Evolutionary conservation across 2,329 filamentous ascomycete species (phyloP), one percentile per base, ranked within the genome.

Genomic region (Hymenoscyphus linearis): DNA sequence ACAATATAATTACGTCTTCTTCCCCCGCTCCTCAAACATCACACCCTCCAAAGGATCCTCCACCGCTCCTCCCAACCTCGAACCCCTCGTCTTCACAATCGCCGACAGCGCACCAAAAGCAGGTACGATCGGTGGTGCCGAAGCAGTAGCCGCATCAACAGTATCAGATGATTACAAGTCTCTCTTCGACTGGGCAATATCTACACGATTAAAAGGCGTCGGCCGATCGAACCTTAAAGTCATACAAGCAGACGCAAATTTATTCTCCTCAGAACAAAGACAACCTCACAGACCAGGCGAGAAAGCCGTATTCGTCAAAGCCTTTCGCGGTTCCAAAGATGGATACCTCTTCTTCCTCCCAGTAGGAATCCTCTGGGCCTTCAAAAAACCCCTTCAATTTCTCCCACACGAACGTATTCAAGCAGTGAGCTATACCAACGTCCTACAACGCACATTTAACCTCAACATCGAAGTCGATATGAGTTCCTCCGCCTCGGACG

Each of bases 371-470:
- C 71, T 89, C 7, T 89, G 85, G 85, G 85, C 80, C 0, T 89
- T 86, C 77, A 88, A 88, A 74, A 89, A 89, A 73, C 86, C 86
- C 0, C 72, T 89, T 2, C 74, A 87, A 25, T 88, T 88, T 67
- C 76, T 89, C 4, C 84, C 85, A 4, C 78, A 87, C 18, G 80
- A 82, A 58, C 78, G 81, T 13, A 84, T 89, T 57, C 77, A 78
- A 0, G 84, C 85, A 1, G 77, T 88, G n/a, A 87, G 84, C 68
- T 89, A 87, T 71, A 87, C 85, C 4, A 87, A 77, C 62, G 84
- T 89, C 27, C 75, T 89, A 53, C 85, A 88, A 69, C 79, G 86
- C 25, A 89, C 86, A 0, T 89, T 89, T 67, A 89, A 88, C 67
- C 80, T 89, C 52, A 83, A 82, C 1, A 78, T 88, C 0, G 85